phyloP scores from a whole-genome alignment of 2,329 filamentous ascomycete species.

The Phaeosphaeria sp. region DNA sequence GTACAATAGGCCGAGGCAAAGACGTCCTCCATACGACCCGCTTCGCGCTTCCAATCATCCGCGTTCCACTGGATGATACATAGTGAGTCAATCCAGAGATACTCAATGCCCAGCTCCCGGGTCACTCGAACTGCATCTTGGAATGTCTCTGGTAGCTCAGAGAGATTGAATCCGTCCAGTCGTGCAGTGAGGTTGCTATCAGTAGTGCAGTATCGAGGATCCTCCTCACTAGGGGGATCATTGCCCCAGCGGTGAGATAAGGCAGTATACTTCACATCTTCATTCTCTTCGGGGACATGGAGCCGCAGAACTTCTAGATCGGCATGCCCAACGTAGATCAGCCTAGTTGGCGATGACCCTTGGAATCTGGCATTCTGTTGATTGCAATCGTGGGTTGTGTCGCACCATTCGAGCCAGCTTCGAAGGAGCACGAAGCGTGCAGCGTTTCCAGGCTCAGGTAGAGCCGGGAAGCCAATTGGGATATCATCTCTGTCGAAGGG shows the following conservation, averaged over 20 bases:
- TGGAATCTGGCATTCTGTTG: constrained; percentile 4
- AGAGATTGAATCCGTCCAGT: constrained; percentile 13
- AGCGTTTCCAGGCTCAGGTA: constrained; percentile 9
- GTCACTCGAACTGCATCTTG: no score
- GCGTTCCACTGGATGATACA: no score
- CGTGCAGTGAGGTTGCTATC: constrained; percentile 11
- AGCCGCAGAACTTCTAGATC: constrained; percentile 15
- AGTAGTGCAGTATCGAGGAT: constrained; percentile 19
- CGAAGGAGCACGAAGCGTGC: constrained; percentile 13
- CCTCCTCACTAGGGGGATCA: constrained; percentile 5
- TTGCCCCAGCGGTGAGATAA: constrained; percentile 28
- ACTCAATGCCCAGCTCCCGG: no score
- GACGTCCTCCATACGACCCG: constrained; percentile 6
- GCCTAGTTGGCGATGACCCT: constrained; percentile 13
- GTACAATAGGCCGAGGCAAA: constrained; percentile 6
- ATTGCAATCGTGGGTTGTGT: constrained; percentile 11
- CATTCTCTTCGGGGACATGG: constrained; percentile 8
- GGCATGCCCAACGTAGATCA: constrained; percentile 15
- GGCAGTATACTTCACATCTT: constrained; percentile 14
- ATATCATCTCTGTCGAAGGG: neutral
- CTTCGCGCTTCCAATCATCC: constrained; percentile 5
- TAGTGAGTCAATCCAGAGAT: no score
- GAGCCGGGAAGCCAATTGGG: constrained; percentile 11
- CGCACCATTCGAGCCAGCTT: constrained; percentile 16
- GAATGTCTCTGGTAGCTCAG: constrained; percentile 1